These are phyloP conservation scores for Penicillium sp. DNA, from an alignment of 2,329 filamentous ascomycete species.

Conservation along the genomic window DNA sequence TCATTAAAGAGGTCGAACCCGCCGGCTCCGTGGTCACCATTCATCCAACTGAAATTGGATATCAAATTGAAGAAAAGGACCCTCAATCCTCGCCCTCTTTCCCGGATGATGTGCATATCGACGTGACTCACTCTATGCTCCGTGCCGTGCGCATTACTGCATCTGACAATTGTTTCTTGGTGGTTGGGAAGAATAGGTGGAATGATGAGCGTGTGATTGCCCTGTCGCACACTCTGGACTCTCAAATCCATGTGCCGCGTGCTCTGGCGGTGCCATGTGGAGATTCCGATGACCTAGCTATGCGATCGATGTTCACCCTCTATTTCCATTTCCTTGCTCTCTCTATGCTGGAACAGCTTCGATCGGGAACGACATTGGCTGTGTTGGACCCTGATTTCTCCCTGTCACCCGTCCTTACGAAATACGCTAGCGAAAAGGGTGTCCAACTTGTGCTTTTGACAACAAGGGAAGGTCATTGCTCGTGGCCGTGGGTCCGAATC, in stretches of 20 bases:
- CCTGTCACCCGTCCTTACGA: conserved; percentile 7
- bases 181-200: conserved; percentile 6
- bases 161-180: conserved; percentile 9
- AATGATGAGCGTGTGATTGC: conserved; percentile 6
- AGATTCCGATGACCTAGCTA: conserved; percentile 3
- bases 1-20: conserved; percentile 12
- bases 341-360: conserved; percentile 6
- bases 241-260: conserved; percentile 9
- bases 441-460: conserved; percentile 15
- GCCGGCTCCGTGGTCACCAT: conserved; percentile 2
- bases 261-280: background rate
- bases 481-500: conserved; percentile 13
- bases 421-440: conserved; percentile 9
- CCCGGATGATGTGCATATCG: conserved; percentile 1
- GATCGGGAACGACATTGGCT: conserved; percentile 7
- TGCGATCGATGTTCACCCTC: conserved; percentile 9
- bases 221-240: conserved; percentile 9
- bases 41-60: conserved; percentile 2
- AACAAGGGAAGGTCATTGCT: conserved; percentile 6
- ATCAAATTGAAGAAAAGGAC: conserved; percentile 9
- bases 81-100: background rate
- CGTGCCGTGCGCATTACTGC: conserved; percentile 10
- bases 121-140: conserved; percentile 11
- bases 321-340: conserved; percentile 12
- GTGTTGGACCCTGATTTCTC: conserved; percentile 18